Evolutionary conservation across 2,329 filamentous ascomycete genomes (phyloP).

Genomic region (Aspergillus fumigatus): DNA sequence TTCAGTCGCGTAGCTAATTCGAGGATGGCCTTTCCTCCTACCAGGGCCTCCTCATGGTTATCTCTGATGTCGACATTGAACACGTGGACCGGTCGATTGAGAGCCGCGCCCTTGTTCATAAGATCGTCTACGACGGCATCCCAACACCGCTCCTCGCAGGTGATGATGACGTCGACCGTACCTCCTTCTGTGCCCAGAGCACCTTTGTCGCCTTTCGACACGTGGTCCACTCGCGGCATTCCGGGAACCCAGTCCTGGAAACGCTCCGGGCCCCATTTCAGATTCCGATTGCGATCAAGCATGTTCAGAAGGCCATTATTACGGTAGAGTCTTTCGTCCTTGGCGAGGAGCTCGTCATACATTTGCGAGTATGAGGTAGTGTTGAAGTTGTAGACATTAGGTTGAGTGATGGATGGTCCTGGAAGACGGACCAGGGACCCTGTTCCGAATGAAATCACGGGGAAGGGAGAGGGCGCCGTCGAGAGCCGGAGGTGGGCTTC

Average conservation of each 20-base stretch:
- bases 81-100: constrained; percentile 92
- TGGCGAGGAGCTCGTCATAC: constrained; percentile 81
- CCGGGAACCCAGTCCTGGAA: constrained; percentile 98
- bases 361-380: constrained; percentile 92
- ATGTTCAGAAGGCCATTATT: constrained; percentile 94
- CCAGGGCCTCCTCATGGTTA: constrained; percentile 91
- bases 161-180: constrained; percentile 89
- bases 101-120: constrained; percentile 73
- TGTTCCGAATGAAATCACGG: constrained; percentile 97
- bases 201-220: constrained; percentile 66
- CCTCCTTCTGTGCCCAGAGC: constrained; percentile 79
- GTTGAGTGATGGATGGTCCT: constrained; percentile 83
- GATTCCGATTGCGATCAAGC: constrained; percentile 82
- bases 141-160: constrained; percentile 97
- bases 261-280: constrained; percentile 93
- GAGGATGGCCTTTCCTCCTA: constrained; percentile 86
- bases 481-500: constrained; percentile 95
- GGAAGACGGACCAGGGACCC: constrained; percentile 91
- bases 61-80: constrained; percentile 99
- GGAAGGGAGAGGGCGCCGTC: constrained; percentile 74
- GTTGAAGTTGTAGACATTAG: constrained; percentile 98
- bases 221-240: constrained; percentile 71
- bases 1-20: constrained; percentile 86
- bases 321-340: constrained; percentile 82
- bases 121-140: constrained; percentile 95